Conservation (phyloP, 2,329 filamentous ascomycete genomes). For the Aureobasidium namibiae region DNA sequence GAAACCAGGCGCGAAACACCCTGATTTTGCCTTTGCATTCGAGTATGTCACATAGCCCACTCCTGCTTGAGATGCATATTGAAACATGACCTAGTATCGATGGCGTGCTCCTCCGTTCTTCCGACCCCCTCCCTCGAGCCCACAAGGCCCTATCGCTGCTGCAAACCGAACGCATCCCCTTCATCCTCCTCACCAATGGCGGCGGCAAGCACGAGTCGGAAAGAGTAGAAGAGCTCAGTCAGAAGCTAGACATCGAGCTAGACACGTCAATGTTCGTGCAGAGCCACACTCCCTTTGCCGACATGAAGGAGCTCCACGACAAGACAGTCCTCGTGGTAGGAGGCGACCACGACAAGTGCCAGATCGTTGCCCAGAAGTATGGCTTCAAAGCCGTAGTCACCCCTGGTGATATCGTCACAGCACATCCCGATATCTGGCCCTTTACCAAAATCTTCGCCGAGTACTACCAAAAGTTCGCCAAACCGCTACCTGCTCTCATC, state of each 20-base stretch:
- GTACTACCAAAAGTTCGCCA: constrained; percentile 52
- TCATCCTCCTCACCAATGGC: constrained; percentile 92
- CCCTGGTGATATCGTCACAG: constrained; percentile 71
- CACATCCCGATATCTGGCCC: constrained; percentile 71
- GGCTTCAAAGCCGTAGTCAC: constrained; percentile 78
- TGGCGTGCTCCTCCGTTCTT: constrained; percentile 83
- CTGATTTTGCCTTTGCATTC: constrained; percentile 49
- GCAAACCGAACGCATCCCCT: constrained; percentile 68
- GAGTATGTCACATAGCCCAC: constrained; percentile 34
- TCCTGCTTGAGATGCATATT: background rate
- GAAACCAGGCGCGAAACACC: constrained; percentile 16
- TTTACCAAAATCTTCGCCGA: constrained; percentile 61
- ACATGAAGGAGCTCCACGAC: constrained; percentile 54
- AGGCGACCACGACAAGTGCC: constrained; percentile 48
- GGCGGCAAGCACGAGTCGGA: constrained; percentile 76
- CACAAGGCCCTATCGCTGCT: constrained; percentile 64
- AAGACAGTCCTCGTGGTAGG: constrained; percentile 43
- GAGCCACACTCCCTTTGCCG: constrained; percentile 82
- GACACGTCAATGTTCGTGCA: constrained; percentile 69
- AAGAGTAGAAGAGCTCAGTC: constrained; percentile 60
- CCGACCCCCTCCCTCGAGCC: constrained; percentile 71
- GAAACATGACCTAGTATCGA: constrained; percentile 57
- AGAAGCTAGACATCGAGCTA: constrained; percentile 56
- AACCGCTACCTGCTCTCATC: constrained; percentile 48
- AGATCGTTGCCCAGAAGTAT: constrained; percentile 64